Base-by-base conservation (phyloP, 345 rosid genomes). In the Citrus sp. region DNA sequence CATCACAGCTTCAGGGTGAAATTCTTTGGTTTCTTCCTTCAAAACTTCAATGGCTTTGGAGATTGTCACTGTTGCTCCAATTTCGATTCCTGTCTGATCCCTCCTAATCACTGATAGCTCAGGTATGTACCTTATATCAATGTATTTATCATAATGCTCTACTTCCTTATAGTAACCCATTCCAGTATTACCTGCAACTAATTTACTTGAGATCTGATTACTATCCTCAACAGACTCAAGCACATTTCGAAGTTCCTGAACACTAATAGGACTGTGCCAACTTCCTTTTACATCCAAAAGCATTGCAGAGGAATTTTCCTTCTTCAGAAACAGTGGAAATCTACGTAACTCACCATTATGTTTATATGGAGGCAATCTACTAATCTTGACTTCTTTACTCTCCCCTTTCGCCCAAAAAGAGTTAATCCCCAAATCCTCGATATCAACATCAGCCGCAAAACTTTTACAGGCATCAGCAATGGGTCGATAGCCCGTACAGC, bases 401-500 rank as follows among this genome's bases (percentile, higher is more conserved):
- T 92, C 98, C 30, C 87, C 92, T 84, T 87, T 91, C n/a, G 66
- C 87, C 94, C 94, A 94, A 70, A 92, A 96, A 8, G 92, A 87
- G 58, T 92, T 96, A 6, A 91, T 78, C 56, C 99, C 98, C 80
- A 94, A 82, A 67, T 96, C 98, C 78, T 96, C 99, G 58, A 96
- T 87, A 82, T 96, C 97, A 28, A 92, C 92, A 84, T 94, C 89
- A 68, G 83, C 74, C 9, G 97, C 92, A 76, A 94, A 96, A 84
- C 94, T 94, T 86, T 96, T 96, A 80, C 98, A 94, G 22, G 90
- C 97, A 84, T 96, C 97, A 4, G 80, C 93, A 69, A 96, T 90
- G 28, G 99, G 89, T 55, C 97, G 94, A 79, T 96, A 96, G 19
- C 99, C 98, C 2, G 99, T 96, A 71, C 99, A 96, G 34, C 97